Evolutionary conservation across 257 asterid species (phyloP).

Genomic region (Solanum lycopersicoides): DNA sequence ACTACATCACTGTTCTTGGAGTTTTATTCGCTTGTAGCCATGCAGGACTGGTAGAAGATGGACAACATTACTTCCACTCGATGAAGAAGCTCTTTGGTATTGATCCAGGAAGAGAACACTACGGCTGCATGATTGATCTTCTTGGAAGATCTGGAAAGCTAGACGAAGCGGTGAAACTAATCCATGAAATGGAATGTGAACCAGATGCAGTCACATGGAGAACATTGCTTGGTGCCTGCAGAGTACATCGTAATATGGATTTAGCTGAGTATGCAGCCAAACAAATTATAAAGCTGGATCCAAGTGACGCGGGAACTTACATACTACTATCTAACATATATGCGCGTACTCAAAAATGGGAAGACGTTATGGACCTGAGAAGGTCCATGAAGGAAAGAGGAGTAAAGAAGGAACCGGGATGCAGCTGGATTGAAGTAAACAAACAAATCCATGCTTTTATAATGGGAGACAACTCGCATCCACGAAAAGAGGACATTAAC

Average conservation of each 20-base stretch:
- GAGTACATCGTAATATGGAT: constrained; percentile 67
- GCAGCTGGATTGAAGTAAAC: constrained; percentile 88
- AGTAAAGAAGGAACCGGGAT: constrained; percentile 90
- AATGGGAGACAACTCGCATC: constrained; percentile 67
- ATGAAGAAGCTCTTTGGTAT: constrained; percentile 63
- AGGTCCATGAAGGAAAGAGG: constrained; percentile 48
- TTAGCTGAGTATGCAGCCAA: constrained; percentile 82
- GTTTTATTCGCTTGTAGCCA: constrained; percentile 92
- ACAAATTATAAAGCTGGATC: constrained; percentile 59
- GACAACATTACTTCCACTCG: constrained; percentile 44
- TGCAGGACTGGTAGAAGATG: constrained; percentile 72
- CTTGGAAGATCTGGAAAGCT: constrained; percentile 85
- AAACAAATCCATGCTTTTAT: constrained; percentile 66
- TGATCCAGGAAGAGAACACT: constrained; percentile 81
- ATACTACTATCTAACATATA: constrained; percentile 69
- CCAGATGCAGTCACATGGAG: constrained; percentile 89
- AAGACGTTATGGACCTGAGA: constrained; percentile 51
- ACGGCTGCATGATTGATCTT: constrained; percentile 89
- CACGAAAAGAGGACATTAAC: constrained; percentile 34
- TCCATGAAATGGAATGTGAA: constrained; percentile 56
- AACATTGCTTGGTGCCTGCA: constrained; percentile 82
- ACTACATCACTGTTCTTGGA: constrained; percentile 62
- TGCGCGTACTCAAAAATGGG: constrained; percentile 72
- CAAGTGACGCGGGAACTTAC: constrained; percentile 67
- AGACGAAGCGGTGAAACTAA: constrained; percentile 57